Conservation (phyloP, 768 basidiomycete genomes). For the Terana coerulea region DNA sequence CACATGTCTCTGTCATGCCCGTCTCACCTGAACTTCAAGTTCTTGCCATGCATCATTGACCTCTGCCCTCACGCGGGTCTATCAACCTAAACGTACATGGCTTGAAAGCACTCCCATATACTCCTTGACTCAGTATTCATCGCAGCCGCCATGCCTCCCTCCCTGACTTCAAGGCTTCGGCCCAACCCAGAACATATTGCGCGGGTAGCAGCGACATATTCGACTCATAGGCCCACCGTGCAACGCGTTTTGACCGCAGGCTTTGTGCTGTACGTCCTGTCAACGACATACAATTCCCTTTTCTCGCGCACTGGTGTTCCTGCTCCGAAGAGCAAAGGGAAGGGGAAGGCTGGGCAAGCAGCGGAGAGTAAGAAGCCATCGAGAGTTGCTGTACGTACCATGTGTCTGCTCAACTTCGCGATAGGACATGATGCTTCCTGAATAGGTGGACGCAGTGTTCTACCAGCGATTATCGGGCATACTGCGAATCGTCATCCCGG, state of each 20-base stretch:
- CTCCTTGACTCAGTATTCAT: no score
- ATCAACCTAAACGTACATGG: no score
- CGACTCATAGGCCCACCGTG: constrained; percentile 60
- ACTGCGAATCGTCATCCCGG: constrained; percentile 85
- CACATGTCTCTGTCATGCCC: no score
- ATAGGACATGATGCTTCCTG: no score
- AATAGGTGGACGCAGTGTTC: constrained; percentile 87
- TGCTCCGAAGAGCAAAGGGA: constrained; percentile 35
- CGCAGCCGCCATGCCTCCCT: constrained; percentile 1
- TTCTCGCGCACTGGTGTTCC: constrained; percentile 37
- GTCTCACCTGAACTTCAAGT: no score
- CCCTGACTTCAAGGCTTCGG: constrained; percentile 6
- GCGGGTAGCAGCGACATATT: constrained; percentile 49
- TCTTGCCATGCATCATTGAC: no score
- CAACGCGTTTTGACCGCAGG: constrained; percentile 66
- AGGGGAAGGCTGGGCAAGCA: constrained; percentile 27
- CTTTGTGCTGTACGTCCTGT: constrained; percentile 70
- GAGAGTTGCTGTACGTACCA: constrained; percentile 61
- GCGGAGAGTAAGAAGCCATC: constrained; percentile 41
- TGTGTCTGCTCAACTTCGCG: background rate
- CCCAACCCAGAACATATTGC: constrained; percentile 36
- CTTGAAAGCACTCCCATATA: no score
- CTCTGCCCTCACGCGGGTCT: no score
- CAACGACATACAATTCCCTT: constrained; percentile 57
- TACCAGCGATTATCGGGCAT: constrained; percentile 76